Evolutionary conservation across 257 asterid genomes (phyloP).

Genomic region (Thymus quinquecostatus): DNA sequence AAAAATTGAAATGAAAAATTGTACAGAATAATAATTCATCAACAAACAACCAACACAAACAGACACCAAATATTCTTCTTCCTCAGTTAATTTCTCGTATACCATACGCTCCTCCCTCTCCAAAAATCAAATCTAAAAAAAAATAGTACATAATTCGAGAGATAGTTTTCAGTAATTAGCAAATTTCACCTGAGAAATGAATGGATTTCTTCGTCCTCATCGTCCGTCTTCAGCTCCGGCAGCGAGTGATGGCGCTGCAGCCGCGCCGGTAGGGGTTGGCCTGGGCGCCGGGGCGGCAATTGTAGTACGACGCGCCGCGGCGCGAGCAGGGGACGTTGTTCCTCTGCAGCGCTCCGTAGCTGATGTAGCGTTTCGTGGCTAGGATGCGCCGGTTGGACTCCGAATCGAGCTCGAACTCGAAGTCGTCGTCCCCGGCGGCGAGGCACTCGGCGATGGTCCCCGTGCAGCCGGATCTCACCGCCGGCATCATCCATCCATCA

Average conservation of each 20-base stretch:
- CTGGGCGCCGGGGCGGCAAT: constrained; percentile 90
- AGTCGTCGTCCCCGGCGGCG: constrained; percentile 56
- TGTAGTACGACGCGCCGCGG: constrained; percentile 93
- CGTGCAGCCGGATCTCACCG: constrained; percentile 60
- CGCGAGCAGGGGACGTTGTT: constrained; percentile 88
- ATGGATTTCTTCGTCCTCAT: no score
- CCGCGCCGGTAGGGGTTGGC: constrained; percentile 92
- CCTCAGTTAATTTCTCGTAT: constrained; percentile 31
- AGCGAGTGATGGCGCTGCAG: constrained; percentile 88
- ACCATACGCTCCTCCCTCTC: constrained; percentile 32
- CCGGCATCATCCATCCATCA: constrained; percentile 60
- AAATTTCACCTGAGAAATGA: constrained; percentile 20
- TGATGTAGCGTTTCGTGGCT: constrained; percentile 66
- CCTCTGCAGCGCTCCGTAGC: constrained; percentile 94
- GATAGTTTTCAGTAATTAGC: constrained; percentile 13
- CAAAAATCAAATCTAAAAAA: constrained; percentile 15
- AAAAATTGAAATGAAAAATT: constrained; percentile 12
- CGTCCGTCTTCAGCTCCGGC: constrained; percentile 57
- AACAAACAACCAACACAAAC: constrained; percentile 24
- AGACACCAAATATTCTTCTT: constrained; percentile 1
- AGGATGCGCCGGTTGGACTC: constrained; percentile 80
- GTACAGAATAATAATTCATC: constrained; percentile 16
- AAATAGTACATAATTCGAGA: not conserved
- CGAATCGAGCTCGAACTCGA: constrained; percentile 81
- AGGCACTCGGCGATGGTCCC: constrained; percentile 68